phyloP scores from a whole-genome alignment of 257 asterid species.

The Solanum chiquidenum region DNA sequence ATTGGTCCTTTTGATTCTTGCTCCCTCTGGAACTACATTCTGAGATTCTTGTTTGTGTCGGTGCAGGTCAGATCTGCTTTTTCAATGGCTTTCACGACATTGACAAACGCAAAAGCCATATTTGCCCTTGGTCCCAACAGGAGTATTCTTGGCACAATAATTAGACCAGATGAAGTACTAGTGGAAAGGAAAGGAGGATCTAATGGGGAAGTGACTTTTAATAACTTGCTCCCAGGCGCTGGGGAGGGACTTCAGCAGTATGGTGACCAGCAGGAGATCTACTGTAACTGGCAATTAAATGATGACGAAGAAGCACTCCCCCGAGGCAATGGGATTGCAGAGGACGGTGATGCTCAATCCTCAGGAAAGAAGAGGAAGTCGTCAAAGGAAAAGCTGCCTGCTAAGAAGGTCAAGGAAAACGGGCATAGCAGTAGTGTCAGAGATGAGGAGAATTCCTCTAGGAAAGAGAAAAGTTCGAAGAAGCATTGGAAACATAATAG shows the following conservation, averaged over 20 bases:
- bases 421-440: slow-evolving; percentile 11
- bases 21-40: background rate
- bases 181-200: slow-evolving; percentile 85
- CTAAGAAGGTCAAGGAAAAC: slow-evolving; percentile 26
- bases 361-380: slow-evolving; percentile 51
- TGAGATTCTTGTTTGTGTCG: background rate
- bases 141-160: slow-evolving; percentile 83
- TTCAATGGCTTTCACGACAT: slow-evolving; percentile 58
- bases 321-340: slow-evolving; percentile 26
- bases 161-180: slow-evolving; percentile 67
- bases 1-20: background rate
- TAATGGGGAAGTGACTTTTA: slow-evolving; percentile 31
- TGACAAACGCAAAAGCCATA: slow-evolving; percentile 58
- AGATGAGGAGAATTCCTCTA: slow-evolving; percentile 3
- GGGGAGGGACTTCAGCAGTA: slow-evolving; percentile 36
- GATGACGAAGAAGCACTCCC: slow-evolving; percentile 70
- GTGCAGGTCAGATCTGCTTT: slow-evolving; percentile 88
- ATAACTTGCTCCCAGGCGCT: slow-evolving; percentile 46
- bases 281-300: slow-evolving; percentile 57
- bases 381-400: slow-evolving; percentile 21
- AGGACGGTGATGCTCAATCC: slow-evolving; percentile 13
- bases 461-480: slow-evolving; percentile 25
- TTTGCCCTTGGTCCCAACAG: slow-evolving; percentile 45
- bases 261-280: slow-evolving; percentile 40
- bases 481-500: slow-evolving; percentile 24